Conservation (phyloP, 225 moss, liverwort and hornwort species). For the Pseudisothecium myosuroides region DNA sequence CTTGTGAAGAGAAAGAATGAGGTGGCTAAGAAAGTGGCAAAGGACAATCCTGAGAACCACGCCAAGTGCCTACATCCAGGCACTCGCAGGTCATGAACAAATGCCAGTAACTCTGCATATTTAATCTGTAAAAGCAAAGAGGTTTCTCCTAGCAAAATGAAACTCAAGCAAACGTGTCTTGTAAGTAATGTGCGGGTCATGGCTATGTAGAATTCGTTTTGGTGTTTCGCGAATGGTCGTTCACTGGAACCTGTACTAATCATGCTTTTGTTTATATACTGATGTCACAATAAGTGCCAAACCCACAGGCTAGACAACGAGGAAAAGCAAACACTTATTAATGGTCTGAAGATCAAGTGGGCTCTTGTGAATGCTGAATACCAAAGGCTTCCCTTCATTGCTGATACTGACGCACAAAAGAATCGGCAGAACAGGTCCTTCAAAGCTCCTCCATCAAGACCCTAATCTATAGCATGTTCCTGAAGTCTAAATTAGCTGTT, state of each 20-base stretch:
- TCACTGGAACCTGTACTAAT: not conserved
- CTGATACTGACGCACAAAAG: conserved; percentile 21
- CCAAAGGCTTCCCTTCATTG: conserved; percentile 18
- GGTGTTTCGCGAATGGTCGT: not conserved
- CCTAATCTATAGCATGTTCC: not conserved
- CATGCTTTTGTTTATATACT: not conserved
- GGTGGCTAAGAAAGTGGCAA: not conserved
- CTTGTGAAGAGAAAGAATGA: conserved; percentile 24
- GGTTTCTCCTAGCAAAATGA: not conserved
- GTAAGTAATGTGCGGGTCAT: not conserved
- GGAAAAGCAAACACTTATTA: conserved; percentile 18
- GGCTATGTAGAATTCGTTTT: not conserved
- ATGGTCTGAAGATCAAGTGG: conserved; percentile 34
- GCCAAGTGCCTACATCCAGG: conserved; percentile 20
- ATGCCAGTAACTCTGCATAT: not conserved
- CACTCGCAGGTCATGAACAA: conserved; percentile 15
- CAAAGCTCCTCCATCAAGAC: not conserved
- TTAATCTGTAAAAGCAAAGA: not conserved
- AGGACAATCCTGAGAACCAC: conserved; percentile 1
- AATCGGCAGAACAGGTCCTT: conserved; percentile 20
- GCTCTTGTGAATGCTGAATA: conserved; percentile 31
- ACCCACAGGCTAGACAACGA: conserved; percentile 9
- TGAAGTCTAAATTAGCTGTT: not conserved
- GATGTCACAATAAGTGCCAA: not conserved
- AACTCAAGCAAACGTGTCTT: not conserved